Conservation (phyloP, 352 stramenopile species). For the Thalassiosira sp. region DNA sequence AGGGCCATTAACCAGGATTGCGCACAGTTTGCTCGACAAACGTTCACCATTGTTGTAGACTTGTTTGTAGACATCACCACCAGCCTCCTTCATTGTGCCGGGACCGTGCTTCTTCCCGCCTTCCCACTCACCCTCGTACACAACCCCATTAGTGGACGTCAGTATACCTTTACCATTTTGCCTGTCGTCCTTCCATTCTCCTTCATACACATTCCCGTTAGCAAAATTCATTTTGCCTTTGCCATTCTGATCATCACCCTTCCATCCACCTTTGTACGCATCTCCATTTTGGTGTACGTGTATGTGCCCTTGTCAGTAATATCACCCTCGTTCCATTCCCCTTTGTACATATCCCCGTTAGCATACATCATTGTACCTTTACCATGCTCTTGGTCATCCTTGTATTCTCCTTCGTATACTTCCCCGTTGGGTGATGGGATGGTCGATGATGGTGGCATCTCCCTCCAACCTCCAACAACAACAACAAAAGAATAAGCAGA, state of each 20-base stretch:
- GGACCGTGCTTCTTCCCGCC: conserved; percentile 24
- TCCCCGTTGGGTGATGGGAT: too few species aligned
- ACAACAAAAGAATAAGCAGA: too few species aligned
- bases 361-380: background rate
- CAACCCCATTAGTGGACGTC: conserved; percentile 57
- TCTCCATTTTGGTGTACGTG: too few species aligned
- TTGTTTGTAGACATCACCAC: conserved; percentile 10
- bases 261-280: too few species aligned
- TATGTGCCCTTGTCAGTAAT: too few species aligned
- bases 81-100: conserved; percentile 3
- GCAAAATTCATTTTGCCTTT: too few species aligned
- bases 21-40: background rate
- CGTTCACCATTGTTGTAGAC: conserved; percentile 1
- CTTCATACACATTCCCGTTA: background rate
- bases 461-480: too few species aligned
- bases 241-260: too few species aligned
- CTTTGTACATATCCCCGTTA: too few species aligned
- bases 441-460: too few species aligned
- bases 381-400: background rate
- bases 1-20: background rate
- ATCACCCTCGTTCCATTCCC: too few species aligned
- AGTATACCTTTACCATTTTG: background rate
- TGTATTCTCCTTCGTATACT: background rate
- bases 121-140: conserved; percentile 81
- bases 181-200: background rate